Conservation (phyloP, 2,329 filamentous ascomycete species). For the Teratosphaeriaceae sp. region DNA sequence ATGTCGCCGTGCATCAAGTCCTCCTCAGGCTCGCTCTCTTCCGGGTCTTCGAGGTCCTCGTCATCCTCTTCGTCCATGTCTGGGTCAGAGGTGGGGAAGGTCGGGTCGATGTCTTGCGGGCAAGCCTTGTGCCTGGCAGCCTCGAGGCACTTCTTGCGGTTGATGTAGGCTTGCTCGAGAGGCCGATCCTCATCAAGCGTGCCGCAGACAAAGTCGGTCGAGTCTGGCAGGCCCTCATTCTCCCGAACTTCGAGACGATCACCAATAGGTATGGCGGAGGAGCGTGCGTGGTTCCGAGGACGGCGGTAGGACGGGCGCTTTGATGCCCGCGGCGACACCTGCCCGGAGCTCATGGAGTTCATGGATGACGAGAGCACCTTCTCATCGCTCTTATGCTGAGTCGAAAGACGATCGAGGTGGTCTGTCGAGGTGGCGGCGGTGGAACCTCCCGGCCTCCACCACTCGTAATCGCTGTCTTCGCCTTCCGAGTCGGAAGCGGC, state of each 20-base stretch:
- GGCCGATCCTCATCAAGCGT: conserved; percentile 93
- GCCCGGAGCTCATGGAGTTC: conserved; percentile 41
- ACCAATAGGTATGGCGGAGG: conserved; percentile 34
- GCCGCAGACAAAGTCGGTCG: conserved; percentile 98
- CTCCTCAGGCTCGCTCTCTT: conserved; percentile 57
- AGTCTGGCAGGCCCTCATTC: conserved; percentile 78
- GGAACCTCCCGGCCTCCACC: conserved; percentile 57
- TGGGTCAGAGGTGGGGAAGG: conserved; percentile 89
- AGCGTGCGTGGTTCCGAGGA: conserved; percentile 9
- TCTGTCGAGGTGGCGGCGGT: conserved; percentile 51
- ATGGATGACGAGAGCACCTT: conserved; percentile 49
- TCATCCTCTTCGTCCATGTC: conserved; percentile 76
- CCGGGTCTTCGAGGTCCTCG: conserved; percentile 49
- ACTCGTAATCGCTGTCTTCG: conserved; percentile 60
- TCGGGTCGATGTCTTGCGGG: conserved; percentile 96
- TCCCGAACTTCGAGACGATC: conserved; percentile 49
- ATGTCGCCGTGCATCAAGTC: conserved; percentile 58
- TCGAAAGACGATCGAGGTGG: conserved; percentile 38
- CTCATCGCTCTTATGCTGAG: conserved; percentile 38
- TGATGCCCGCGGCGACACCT: conserved; percentile 13
- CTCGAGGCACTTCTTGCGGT: conserved; percentile 73
- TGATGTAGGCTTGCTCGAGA: conserved; percentile 88
- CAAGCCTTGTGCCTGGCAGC: conserved; percentile 73
- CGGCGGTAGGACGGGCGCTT: conserved; percentile 11
- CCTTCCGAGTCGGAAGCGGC: conserved; percentile 63